phyloP scores from a whole-genome alignment of 768 basidiomycete genomes.

The Suillus sp. region DNA sequence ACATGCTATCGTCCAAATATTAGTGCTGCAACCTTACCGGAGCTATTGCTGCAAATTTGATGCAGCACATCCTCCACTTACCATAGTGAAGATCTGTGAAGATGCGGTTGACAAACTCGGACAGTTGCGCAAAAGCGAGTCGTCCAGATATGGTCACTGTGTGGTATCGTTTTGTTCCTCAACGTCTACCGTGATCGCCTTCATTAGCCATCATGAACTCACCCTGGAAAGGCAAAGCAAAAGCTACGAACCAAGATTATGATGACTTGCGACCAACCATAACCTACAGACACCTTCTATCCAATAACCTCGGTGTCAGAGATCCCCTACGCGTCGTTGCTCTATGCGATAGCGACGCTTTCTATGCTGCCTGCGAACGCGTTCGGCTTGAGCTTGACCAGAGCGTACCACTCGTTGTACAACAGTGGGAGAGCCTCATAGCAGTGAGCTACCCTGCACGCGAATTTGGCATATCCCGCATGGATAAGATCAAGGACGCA shows the following conservation, averaged over 20 bases:
- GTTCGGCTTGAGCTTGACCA: slow-evolving; percentile 69
- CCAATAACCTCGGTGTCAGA: slow-evolving; percentile 64
- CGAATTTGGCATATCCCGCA: slow-evolving; percentile 89
- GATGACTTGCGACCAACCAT: slow-evolving; percentile 66
- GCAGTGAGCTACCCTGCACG: slow-evolving; percentile 97
- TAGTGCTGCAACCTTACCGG: no score
- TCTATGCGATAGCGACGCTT: slow-evolving; percentile 89
- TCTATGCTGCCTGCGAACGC: slow-evolving; percentile 85
- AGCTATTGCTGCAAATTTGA: no score
- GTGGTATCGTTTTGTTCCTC: neutral
- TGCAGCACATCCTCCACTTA: no score
- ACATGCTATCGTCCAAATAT: no score
- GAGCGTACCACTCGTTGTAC: slow-evolving; percentile 72
- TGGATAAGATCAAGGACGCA: slow-evolving; percentile 82
- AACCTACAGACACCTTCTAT: slow-evolving; percentile 78
- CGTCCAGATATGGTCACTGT: neutral
- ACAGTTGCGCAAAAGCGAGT: no score
- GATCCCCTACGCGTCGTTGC: slow-evolving; percentile 86
- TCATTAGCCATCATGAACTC: slow-evolving; percentile 20
- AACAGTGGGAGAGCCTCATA: slow-evolving; percentile 88
- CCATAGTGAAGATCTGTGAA: no score
- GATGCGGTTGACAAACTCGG: no score
- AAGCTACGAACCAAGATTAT: slow-evolving; percentile 47
- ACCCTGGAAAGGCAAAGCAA: slow-evolving; percentile 61
- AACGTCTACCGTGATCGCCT: neutral